Evolutionary conservation across 805 yeast species (phyloP).

Genomic region (Monosporozyma siamensis): DNA sequence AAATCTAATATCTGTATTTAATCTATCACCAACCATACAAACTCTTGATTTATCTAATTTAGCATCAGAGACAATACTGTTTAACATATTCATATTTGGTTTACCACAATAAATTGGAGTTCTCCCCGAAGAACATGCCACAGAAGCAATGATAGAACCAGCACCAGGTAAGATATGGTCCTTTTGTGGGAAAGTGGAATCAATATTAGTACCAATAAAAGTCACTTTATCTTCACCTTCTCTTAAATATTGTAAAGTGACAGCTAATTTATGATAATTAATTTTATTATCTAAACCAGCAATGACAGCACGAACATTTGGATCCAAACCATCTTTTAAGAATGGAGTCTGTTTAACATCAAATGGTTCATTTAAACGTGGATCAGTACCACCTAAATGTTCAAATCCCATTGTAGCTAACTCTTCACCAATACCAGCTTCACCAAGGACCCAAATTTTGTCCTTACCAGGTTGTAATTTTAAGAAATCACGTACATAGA

Average conservation of each 20-base stretch:
- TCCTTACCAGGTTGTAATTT: conserved; percentile 58
- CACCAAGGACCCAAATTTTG: conserved; percentile 88
- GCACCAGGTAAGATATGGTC: conserved; percentile 90
- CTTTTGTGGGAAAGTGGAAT: conserved; percentile 86
- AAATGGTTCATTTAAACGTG: conserved; percentile 43
- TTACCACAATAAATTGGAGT: conserved; percentile 88
- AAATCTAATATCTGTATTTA: conserved; percentile 90
- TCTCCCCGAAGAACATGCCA: conserved; percentile 68
- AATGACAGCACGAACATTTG: conserved; percentile 74
- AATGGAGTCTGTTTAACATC: conserved; percentile 48
- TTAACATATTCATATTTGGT: conserved; percentile 84
- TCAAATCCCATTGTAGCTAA: conserved; percentile 62
- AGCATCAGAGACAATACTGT: conserved; percentile 65
- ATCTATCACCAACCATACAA: conserved; percentile 90
- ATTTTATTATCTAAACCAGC: conserved; percentile 74
- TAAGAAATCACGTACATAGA: conserved; percentile 69
- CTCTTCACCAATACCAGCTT: conserved; percentile 76
- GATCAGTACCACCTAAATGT: conserved; percentile 78
- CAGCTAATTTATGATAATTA: conserved; percentile 74
- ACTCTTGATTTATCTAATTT: conserved; percentile 49
- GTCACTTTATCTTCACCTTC: conserved; percentile 40
- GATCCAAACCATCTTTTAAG: conserved; percentile 44
- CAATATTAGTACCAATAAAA: conserved; percentile 89
- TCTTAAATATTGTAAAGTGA: conserved; percentile 70
- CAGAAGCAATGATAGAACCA: conserved; percentile 77